phyloP scores from a whole-genome alignment of 1,284 basidiomycete genomes.

The Trametes sp. region DNA sequence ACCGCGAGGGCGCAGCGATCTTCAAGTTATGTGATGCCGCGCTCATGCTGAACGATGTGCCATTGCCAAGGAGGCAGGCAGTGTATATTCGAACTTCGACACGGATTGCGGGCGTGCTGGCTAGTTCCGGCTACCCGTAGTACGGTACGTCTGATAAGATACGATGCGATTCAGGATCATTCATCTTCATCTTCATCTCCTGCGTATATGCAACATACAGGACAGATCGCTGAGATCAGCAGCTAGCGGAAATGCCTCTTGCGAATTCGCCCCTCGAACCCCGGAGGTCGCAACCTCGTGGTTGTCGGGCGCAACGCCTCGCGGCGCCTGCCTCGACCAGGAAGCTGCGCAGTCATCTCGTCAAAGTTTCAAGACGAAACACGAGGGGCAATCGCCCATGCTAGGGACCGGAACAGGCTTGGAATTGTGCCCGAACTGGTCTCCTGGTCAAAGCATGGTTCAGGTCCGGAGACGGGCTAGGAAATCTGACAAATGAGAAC shows the following conservation, averaged over 20 bases:
- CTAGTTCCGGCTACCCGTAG: too few relatives aligned
- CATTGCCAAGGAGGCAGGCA: too few relatives aligned
- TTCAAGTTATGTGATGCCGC: neutral
- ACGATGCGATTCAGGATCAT: neutral
- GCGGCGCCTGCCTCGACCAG: neutral
- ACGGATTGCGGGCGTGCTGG: too few relatives aligned
- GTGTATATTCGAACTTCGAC: neutral
- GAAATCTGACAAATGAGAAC: too few relatives aligned
- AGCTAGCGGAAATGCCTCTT: slow-evolving; percentile 1
- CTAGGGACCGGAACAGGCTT: too few relatives aligned
- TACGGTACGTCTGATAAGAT: neutral
- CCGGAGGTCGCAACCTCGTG: neutral
- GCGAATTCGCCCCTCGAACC: neutral
- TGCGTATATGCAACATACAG: too few relatives aligned
- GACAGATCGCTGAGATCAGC: neutral
- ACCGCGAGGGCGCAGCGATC: neutral
- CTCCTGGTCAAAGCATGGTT: too few relatives aligned
- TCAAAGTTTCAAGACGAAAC: too few relatives aligned
- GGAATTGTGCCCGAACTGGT: too few relatives aligned
- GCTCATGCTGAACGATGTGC: neutral
- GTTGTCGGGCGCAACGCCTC: neutral
- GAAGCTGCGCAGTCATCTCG: neutral
- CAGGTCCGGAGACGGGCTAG: too few relatives aligned
- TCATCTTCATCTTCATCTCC: too few relatives aligned
- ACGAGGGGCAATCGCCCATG: too few relatives aligned